Percentiles rank a stretch among this genome's conserved stretches.
phyloP scores from a whole-genome alignment of 2,329 filamentous ascomycete species.

The Colletotrichum sidae region DNA sequence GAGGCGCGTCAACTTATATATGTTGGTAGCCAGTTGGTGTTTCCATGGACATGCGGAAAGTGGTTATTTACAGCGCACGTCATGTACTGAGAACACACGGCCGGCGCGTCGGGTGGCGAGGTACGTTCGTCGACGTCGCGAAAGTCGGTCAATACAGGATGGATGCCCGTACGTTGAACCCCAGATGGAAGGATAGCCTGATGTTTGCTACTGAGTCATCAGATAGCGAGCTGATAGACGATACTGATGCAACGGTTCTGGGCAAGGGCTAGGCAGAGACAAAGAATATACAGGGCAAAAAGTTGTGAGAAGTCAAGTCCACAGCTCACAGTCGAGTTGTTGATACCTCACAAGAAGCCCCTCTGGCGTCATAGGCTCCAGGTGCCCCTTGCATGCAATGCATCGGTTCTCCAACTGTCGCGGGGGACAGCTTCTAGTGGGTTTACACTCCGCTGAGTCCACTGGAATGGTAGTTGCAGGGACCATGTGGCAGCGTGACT shows the following conservation, averaged over 20 bases:
- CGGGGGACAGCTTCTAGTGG: conserved; percentile 28
- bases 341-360: neutral
- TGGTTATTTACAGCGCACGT: too few relatives aligned
- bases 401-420: conserved; percentile 15
- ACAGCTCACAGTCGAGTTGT: conserved; percentile 1
- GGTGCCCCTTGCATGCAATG: conserved; percentile 32
- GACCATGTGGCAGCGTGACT: conserved; percentile 37
- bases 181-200: neutral
- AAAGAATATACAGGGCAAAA: conserved; percentile 11
- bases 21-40: too few relatives aligned
- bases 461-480: conserved; percentile 33
- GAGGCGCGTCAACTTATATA: too few relatives aligned
- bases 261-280: conserved; percentile 28
- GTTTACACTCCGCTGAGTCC: conserved; percentile 29
- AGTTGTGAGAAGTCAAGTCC: conserved; percentile 24
- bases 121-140: conserved; percentile 7
- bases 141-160: conserved; percentile 9
- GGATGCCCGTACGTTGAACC: neutral
- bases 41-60: neutral
- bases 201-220: conserved; percentile 31
- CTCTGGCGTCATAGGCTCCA: conserved; percentile 37
- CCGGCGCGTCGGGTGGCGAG: conserved; percentile 31
- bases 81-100: conserved; percentile 10
- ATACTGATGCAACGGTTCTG: conserved; percentile 24
- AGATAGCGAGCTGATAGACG: conserved; percentile 17